phyloP scores from a whole-genome alignment of 441 rosid species.

The Capsella rubella region DNA sequence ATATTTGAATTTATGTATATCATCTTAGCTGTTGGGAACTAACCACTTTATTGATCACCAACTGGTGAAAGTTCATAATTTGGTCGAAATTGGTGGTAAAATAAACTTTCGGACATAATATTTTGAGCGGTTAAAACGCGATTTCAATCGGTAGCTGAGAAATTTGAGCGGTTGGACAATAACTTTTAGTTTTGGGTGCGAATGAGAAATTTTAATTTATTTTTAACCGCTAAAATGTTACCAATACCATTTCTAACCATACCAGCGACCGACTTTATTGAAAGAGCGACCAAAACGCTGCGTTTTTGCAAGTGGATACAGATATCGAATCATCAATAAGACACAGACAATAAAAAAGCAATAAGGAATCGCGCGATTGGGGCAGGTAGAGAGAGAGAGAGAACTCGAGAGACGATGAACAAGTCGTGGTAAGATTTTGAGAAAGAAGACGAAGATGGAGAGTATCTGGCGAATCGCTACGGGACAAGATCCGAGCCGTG shows the following conservation, averaged over 20 bases:
- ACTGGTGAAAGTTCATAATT: too few species aligned
- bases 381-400: conserved; percentile 1
- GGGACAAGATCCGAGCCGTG: conserved; percentile 69
- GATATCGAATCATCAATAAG: not conserved
- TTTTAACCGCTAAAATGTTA: not conserved
- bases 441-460: conserved; percentile 51
- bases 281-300: conserved; percentile 34
- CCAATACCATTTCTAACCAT: not conserved
- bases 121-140: not conserved
- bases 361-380: conserved; percentile 18
- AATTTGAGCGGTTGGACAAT: not conserved
- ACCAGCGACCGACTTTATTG: conserved; percentile 22
- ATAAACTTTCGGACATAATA: not conserved
- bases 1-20: too few species aligned
- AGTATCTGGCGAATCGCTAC: conserved; percentile 69
- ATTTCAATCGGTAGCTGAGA: not conserved
- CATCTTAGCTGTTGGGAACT: too few species aligned
- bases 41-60: too few species aligned
- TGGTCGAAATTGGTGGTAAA: not conserved
- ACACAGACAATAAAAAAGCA: not conserved
- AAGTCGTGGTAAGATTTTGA: conserved; percentile 17
- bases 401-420: not conserved
- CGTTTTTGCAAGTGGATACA: not conserved
- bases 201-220: too few species aligned
- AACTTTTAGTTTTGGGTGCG: too few species aligned